Percentiles rank a stretch among this genome's conserved stretches.
Conservation (phyloP, 73 alveolate species). For the Paramecium octaurelia region DNA sequence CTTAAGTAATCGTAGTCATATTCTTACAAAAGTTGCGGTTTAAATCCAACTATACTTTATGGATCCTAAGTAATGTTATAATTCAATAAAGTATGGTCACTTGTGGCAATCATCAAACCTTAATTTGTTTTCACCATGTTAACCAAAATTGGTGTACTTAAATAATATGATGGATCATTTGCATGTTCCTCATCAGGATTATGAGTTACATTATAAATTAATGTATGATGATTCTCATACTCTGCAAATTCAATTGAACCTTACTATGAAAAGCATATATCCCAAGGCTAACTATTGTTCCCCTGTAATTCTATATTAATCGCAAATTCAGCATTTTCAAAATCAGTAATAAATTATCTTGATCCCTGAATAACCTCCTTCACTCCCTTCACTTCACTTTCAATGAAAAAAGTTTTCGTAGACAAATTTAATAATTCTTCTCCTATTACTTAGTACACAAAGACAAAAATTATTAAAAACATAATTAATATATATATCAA, state of each 20-base stretch:
- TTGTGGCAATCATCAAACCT: not conserved
- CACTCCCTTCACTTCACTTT: not conserved
- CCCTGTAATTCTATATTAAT: not conserved
- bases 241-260: not conserved
- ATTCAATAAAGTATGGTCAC: not conserved
- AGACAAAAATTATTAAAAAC: not conserved
- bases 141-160: constrained; percentile 20
- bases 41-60: not conserved
- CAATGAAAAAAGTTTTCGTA: not conserved
- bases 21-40: not conserved
- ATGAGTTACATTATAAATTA: not conserved
- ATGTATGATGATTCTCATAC: not conserved
- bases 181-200: constrained; percentile 4
- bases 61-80: not conserved
- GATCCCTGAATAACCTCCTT: not conserved
- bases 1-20: not conserved
- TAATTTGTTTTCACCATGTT: not conserved
- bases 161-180: constrained; percentile 10
- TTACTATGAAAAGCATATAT: not conserved
- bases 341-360: not conserved
- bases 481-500: not conserved
- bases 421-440: not conserved
- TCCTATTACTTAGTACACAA: not conserved
- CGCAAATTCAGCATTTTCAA: not conserved
- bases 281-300: not conserved